These are phyloP conservation scores for Poa pratensis DNA, from an alignment of 176 grass and related monocot species.

Conservation along the genomic window DNA sequence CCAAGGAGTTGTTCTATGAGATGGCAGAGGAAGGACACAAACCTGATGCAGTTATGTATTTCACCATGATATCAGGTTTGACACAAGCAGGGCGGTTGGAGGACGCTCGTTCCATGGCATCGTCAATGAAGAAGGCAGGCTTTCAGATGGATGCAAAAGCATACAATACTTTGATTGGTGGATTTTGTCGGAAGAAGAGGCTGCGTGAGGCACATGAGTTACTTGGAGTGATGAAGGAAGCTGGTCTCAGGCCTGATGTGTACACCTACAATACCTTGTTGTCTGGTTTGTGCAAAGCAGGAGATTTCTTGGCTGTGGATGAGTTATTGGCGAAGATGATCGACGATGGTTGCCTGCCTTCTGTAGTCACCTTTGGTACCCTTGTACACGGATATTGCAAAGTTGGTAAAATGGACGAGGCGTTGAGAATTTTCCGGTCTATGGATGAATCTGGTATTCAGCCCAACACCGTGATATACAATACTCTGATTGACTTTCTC, in stretches of 20 bases:
- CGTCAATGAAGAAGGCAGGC: slow-evolving; percentile 64
- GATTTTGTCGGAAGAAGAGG: slow-evolving; percentile 72
- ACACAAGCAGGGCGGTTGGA: slow-evolving; percentile 59
- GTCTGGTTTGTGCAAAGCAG: slow-evolving; percentile 59
- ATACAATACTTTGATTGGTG: slow-evolving; percentile 78
- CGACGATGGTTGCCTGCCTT: slow-evolving; percentile 58
- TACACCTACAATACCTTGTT: slow-evolving; percentile 80
- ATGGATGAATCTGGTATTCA: slow-evolving; percentile 56
- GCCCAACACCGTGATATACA: slow-evolving; percentile 70
- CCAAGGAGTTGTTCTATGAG: slow-evolving; percentile 73
- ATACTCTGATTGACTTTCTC: slow-evolving; percentile 67
- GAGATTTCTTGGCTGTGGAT: slow-evolving; percentile 58
- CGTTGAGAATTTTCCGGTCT: slow-evolving; percentile 62
- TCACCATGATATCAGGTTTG: slow-evolving; percentile 81
- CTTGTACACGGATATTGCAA: slow-evolving; percentile 90
- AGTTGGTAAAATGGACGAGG: slow-evolving; percentile 61
- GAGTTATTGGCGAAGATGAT: slow-evolving; percentile 72
- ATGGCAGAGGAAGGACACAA: slow-evolving; percentile 58
- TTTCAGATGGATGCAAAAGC: slow-evolving; percentile 65
- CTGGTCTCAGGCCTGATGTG: slow-evolving; percentile 61
- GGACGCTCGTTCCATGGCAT: slow-evolving; percentile 53
- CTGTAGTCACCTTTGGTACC: slow-evolving; percentile 74
- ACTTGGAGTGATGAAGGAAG: slow-evolving; percentile 56
- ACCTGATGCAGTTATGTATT: slow-evolving; percentile 63
- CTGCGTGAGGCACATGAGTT: slow-evolving; percentile 56